Conservation (phyloP, 495 filamentous ascomycete species). For the Aspergillus homomorphus region DNA sequence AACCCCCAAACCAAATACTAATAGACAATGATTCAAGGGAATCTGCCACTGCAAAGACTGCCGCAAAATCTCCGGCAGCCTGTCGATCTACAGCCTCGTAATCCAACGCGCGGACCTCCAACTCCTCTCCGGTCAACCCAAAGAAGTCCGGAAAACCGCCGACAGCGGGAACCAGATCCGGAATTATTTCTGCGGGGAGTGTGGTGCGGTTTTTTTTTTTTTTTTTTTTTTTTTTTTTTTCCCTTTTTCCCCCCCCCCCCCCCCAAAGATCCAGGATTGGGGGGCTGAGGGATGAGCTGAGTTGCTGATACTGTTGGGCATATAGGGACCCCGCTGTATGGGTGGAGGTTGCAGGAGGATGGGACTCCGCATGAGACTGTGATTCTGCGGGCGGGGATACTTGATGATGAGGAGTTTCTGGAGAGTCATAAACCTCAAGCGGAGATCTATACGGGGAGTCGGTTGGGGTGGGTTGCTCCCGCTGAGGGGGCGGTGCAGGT, state of each 20-base stretch:
- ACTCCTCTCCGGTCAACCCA: conserved; percentile 24
- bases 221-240: not conserved
- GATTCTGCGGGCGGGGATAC: conserved; percentile 36
- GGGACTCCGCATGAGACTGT: conserved; percentile 20
- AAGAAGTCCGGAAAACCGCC: conserved; percentile 29
- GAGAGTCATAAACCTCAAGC: conserved; percentile 24
- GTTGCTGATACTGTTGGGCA: too few species aligned
- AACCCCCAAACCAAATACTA: conserved; percentile 7
- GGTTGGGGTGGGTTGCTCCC: conserved; percentile 27
- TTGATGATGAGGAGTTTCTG: conserved; percentile 28
- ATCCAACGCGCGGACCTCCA: conserved; percentile 23
- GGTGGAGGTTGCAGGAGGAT: conserved; percentile 16
- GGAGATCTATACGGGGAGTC: conserved; percentile 29
- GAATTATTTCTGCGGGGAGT: conserved; percentile 40
- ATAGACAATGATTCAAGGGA: too few species aligned
- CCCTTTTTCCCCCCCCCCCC: too few species aligned
- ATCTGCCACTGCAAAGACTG: conserved; percentile 40
- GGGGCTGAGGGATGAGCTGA: not conserved
- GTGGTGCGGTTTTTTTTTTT: conserved; percentile 25
- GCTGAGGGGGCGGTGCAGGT: conserved; percentile 31
- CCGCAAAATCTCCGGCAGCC: conserved; percentile 33
- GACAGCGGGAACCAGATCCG: conserved; percentile 35
- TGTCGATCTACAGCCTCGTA: conserved; percentile 26
- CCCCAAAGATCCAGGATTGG: too few species aligned
- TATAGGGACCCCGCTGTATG: conserved; percentile 39